These are phyloP conservation scores for Aureoboletus auriporus DNA, from an alignment of 768 basidiomycete genomes.

Conservation along the genomic window DNA sequence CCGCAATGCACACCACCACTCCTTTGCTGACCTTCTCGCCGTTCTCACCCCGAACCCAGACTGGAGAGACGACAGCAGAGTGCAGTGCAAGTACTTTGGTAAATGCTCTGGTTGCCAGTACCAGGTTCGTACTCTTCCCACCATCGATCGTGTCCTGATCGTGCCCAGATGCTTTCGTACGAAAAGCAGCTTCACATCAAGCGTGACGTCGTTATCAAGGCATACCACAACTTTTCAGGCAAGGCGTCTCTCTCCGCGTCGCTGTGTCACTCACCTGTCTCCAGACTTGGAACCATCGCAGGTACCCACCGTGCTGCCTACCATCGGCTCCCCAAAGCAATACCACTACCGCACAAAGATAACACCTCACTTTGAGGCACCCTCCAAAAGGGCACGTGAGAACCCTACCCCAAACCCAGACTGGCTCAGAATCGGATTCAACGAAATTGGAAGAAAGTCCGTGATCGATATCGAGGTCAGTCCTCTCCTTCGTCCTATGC, in stretches of 20 bases:
- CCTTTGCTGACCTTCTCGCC: conserved; percentile 69
- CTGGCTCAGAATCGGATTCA: conserved; percentile 89
- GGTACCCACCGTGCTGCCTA: conserved; percentile 66
- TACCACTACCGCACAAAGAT: conserved; percentile 96
- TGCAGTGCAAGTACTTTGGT: conserved; percentile 85
- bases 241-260: background rate
- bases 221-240: conserved; percentile 71
- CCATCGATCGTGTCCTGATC: background rate
- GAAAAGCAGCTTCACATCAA: conserved; percentile 84
- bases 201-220: conserved; percentile 78
- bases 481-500: background rate
- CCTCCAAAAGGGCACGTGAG: conserved; percentile 43
- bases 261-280: conserved; percentile 25
- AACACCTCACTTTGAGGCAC: conserved; percentile 91
- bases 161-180: conserved; percentile 78
- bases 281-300: conserved; percentile 47
- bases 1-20: conserved; percentile 65
- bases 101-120: conserved; percentile 92
- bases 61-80: conserved; percentile 59
- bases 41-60: conserved; percentile 59
- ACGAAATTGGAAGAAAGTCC: conserved; percentile 64
- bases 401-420: conserved; percentile 37
- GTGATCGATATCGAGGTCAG: conserved; percentile 90
- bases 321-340: conserved; percentile 83
- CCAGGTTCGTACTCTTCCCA: conserved; percentile 48